Evolutionary conservation across 768 basidiomycete genomes (phyloP), one percentile per base, ranked within the genome.

Genomic region (Russula vinacea): DNA sequence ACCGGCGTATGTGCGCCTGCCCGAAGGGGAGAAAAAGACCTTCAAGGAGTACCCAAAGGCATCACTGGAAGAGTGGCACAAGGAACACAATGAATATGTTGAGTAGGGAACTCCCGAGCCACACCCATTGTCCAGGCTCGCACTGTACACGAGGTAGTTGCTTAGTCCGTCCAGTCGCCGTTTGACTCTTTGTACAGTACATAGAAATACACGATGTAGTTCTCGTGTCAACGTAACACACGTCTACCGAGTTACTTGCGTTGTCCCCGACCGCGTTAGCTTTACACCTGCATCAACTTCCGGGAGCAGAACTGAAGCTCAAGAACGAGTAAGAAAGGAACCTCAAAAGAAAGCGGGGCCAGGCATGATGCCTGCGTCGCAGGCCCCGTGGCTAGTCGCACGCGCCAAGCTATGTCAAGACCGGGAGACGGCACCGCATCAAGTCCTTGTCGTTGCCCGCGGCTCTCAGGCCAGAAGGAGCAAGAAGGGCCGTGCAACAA

Each of bases 11-110:
- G 85, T 86, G 45, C 81, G 83, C 40, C 79, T 86, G n/a, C 86
- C 86, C 0, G 84, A 83, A 64, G 85, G 84, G 6, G 53, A 74
- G 1, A 85, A 83, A 69, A 70, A 78, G n/a, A 65, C 75, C 0
- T 82, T 83, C 67, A 63, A 79, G 11, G 67, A 70, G 10, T 86
- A 81, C 53, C 78, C 79, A 0, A 69, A 72, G 0, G 65, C 78
- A 16, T 81, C 84, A 2, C 68, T 88, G 51, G 85, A 87, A 71
- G 71, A 67, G 2, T 88, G 86, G 86, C 86, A 88, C 70, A 83
- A 79, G 75, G 78, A 79, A 62, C 73, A 85, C 50, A 71, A 73
- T 0, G 72, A 81, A 42, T 84, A 76, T 65, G 70, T 78, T 10
- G 72, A 7, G 42, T 37, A 40, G 54, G n/a, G 62, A 39, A 56